Evolutionary conservation across 2,329 filamentous ascomycete genomes (phyloP), one percentile per base, ranked within the genome.

Genomic region (Orbilia blumenaviensis): DNA sequence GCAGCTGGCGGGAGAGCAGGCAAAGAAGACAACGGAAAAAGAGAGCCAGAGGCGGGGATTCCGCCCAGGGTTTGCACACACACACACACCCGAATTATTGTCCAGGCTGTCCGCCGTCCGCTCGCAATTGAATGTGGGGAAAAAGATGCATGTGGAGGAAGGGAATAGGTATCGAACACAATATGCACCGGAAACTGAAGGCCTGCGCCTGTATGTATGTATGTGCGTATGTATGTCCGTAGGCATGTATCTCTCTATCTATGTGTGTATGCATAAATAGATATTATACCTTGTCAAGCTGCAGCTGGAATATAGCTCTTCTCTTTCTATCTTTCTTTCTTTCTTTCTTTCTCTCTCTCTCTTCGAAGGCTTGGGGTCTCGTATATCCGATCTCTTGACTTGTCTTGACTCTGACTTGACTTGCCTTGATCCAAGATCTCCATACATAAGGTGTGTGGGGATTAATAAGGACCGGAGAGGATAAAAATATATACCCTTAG

Each of bases 21-120:
- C 8, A 1, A 61, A 12, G 36, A 12, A 48, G 12, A 56, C 41
- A 63, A 27, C 48, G 48, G n/a, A n/a, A 41, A 64, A 68, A 48
- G 18, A 38, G 41, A 60, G 41, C 36, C 36, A 68, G 41, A 64
- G n/a, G 63, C 63, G 71, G 71, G 63, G 63, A 68, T 56, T 58
- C 54, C 50, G 62, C 60, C 67, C 67, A 72, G 67, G 67, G 67
- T 72, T 58, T 63, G 67, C 66, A 69, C 34, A 44, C 66, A 62
- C 44, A 46, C 66, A 62, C 66, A 44, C 42, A 50, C 64, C 66
- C 66, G 66, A 54, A 69, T 46, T 62, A 54, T 18, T 34, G 27
- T 21, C 56, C 54, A 67, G 63, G 50, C 32, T 67, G 50, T 56
- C 23, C 54, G 9, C 18, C 18, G 27, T 27, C 25, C 7, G 6